phyloP scores from a whole-genome alignment of 331 rosid species.

The Prunus yedoensis region DNA sequence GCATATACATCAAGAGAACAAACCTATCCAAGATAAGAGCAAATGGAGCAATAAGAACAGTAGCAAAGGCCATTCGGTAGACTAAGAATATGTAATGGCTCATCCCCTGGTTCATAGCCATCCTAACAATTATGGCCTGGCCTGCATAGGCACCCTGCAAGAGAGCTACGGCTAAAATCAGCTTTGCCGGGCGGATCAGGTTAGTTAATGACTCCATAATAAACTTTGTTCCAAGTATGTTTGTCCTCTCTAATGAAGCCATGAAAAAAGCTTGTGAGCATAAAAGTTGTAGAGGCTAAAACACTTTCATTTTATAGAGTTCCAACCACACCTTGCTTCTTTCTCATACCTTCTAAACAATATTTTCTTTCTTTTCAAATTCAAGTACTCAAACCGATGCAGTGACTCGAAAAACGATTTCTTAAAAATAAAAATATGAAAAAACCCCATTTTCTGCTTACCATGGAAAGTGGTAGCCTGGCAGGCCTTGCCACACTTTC shows the following conservation, averaged over 20 bases:
- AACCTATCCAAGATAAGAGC: conserved; percentile 35
- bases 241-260: neutral
- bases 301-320: neutral
- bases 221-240: neutral
- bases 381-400: neutral
- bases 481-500: neutral
- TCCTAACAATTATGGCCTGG: conserved; percentile 9
- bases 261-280: neutral
- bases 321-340: neutral
- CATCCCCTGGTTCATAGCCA: conserved; percentile 32
- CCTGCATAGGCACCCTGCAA: conserved; percentile 34
- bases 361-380: neutral
- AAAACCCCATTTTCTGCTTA: neutral
- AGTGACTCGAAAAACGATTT: neutral
- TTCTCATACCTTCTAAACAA: neutral
- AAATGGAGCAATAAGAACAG: conserved; percentile 24
- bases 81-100: conserved; percentile 28
- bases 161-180: conserved; percentile 3
- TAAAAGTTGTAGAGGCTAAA: neutral
- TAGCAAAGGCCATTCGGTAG: conserved; percentile 25
- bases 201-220: neutral
- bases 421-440: too few relatives aligned
- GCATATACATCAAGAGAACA: neutral
- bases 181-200: conserved; percentile 19
- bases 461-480: neutral